These are phyloP conservation scores for Neohortaea acidophila DNA, from an alignment of 495 filamentous ascomycete genomes.

Conservation along the genomic window DNA sequence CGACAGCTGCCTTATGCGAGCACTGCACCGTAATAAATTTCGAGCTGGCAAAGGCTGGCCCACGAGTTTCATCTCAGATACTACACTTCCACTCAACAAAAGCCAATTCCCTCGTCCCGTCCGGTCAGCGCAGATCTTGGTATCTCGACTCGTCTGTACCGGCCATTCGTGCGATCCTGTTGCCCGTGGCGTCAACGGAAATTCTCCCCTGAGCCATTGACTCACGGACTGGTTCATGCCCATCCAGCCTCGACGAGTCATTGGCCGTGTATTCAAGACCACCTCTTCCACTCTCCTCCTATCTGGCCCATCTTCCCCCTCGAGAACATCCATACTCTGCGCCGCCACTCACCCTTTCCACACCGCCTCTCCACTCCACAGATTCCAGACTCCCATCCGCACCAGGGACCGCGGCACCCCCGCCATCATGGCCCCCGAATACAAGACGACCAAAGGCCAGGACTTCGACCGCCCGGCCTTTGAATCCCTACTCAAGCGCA, in stretches of 20 bases:
- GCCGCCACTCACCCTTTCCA: no score
- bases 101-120: background rate
- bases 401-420: conserved; percentile 8
- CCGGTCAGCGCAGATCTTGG: no score
- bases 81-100: no score
- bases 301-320: background rate
- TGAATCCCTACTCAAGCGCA: conserved; percentile 70
- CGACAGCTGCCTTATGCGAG: no score
- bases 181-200: no score
- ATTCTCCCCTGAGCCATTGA: conserved; percentile 2
- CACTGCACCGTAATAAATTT: no score
- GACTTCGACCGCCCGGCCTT: conserved; percentile 65
- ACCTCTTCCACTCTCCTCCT: background rate
- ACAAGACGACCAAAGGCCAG: conserved; percentile 71
- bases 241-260: conserved; percentile 1
- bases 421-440: conserved; percentile 24
- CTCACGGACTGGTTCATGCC: conserved; percentile 3
- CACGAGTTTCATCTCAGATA: no score
- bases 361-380: conserved; percentile 1
- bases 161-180: no score
- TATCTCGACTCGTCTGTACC: no score
- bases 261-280: background rate
- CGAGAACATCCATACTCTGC: background rate
- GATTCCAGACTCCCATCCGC: conserved; percentile 6
- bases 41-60: no score